Base-by-base conservation (phyloP, 495 filamentous ascomycete species). In the Entonaema liquescens region DNA sequence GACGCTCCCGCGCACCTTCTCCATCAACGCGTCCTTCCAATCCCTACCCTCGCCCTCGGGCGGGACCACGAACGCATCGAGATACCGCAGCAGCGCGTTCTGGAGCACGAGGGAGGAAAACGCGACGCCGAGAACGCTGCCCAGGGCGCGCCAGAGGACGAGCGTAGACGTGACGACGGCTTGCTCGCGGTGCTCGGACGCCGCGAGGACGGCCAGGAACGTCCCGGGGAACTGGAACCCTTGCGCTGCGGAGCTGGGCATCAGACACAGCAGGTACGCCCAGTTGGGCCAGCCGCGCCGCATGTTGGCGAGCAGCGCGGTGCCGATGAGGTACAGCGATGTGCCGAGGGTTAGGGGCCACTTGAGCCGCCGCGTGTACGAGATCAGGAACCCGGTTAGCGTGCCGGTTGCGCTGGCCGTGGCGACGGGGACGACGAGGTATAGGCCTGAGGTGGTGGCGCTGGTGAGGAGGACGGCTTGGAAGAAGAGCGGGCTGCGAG, bases 121-220 rank as follows among this genome's bases (percentile, higher is more conserved):
- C 3, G 91, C 85, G 28, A 94, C 87, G 7, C 92, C 92, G 72
- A 94, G 83, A 2, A 94, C 91, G 49, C 82, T 84, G 9, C 91
- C 92, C 29, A 93, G 75, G 52, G 86, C 88, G 17, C 91, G 80
- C 85, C 87, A 92, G 15, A 94, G 79, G 7, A 89, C 86, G 50
- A 93, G 73, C 0, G 91, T 93, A 29, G 85, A 89, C 0, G 90
- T 93, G 11, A 90, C 90, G 19, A 93, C 89, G 2, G 92, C 91
- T 72, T 93, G 90, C 35, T 93, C 89, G n/a, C 83, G 80, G 66
- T 91, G 89, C 9, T 86, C 82, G 52, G 87, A 89, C 0, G 88
- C 88, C 1, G 90, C 90, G 4, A 94, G 86, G 3, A 92, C 83
- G 3, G 87, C 86, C 59, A 94, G 86, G 78, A 90, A 89, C 13